Evolutionary conservation across 306 rosid genomes (phyloP).

Genomic region (Crotalaria pallida): DNA sequence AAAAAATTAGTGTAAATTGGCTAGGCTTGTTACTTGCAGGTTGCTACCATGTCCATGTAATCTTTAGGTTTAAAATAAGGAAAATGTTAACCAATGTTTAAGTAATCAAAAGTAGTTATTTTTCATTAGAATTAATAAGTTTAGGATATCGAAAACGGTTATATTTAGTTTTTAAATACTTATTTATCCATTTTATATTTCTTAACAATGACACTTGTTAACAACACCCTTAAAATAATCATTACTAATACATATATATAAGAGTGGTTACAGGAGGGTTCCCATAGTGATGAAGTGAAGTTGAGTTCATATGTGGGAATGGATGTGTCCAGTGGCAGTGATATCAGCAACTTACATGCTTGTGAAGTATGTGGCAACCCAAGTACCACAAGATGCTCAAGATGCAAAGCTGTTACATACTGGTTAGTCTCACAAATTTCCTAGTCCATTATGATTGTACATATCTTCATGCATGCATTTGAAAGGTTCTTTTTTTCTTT

Average conservation of each 20-base stretch:
- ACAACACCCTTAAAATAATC: background rate
- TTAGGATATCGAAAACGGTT: too few species aligned
- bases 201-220: too few species aligned
- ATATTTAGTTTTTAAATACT: too few species aligned
- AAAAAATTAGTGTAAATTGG: background rate
- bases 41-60: background rate
- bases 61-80: too few species aligned
- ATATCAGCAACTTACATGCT: background rate
- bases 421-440: slow-evolving; percentile 17
- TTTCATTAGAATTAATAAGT: too few species aligned
- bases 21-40: background rate
- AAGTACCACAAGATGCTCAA: slow-evolving; percentile 27
- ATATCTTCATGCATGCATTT: too few species aligned
- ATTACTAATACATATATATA: background rate
- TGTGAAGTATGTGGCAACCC: slow-evolving; percentile 28
- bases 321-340: background rate
- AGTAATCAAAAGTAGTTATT: too few species aligned
- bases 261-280: slow-evolving; percentile 7
- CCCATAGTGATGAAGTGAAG: background rate
- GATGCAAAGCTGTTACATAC: slow-evolving; percentile 28
- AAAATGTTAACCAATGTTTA: too few species aligned
- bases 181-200: too few species aligned
- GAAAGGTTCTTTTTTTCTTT: too few species aligned
- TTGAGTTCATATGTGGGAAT: background rate
- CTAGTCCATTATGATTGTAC: background rate